Conservation (phyloP, 169 alveolate species). For the Miamiensis avidus region DNA sequence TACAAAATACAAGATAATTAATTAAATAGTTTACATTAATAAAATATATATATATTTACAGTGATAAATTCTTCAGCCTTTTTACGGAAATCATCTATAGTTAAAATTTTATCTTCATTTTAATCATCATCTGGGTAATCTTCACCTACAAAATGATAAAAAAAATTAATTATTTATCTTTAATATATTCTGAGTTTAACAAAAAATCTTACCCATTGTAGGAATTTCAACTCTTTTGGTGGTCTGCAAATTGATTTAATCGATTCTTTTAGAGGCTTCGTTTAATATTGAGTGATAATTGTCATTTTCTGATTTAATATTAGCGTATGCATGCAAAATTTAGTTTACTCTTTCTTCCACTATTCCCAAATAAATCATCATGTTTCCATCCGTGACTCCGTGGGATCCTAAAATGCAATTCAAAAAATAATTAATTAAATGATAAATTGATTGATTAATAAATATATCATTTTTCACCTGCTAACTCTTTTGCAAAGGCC, state of each 20-base stretch:
- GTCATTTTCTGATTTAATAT: slow-evolving; percentile 37
- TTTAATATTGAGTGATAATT: background rate
- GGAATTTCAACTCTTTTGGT: slow-evolving; percentile 8
- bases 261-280: background rate
- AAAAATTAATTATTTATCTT: background rate
- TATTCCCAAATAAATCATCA: slow-evolving; percentile 67
- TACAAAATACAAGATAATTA: no score
- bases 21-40: no score
- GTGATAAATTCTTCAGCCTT: slow-evolving; percentile 34
- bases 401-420: slow-evolving; percentile 49
- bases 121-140: slow-evolving; percentile 40
- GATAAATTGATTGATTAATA: no score
- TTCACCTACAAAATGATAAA: slow-evolving; percentile 1
- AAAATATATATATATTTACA: no score
- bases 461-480: slow-evolving; percentile 17
- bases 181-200: background rate
- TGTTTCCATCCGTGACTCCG: slow-evolving; percentile 72
- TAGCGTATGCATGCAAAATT: slow-evolving; percentile 51
- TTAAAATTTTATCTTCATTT: slow-evolving; percentile 39
- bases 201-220: slow-evolving; percentile 7
- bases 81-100: slow-evolving; percentile 38
- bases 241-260: background rate
- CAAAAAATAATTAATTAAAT: background rate
- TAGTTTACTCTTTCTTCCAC: slow-evolving; percentile 64
- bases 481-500: slow-evolving; percentile 58